These are phyloP conservation scores for Sphagnum tenellum DNA, from an alignment of 225 moss, liverwort and hornwort species.

Conservation along the genomic window DNA sequence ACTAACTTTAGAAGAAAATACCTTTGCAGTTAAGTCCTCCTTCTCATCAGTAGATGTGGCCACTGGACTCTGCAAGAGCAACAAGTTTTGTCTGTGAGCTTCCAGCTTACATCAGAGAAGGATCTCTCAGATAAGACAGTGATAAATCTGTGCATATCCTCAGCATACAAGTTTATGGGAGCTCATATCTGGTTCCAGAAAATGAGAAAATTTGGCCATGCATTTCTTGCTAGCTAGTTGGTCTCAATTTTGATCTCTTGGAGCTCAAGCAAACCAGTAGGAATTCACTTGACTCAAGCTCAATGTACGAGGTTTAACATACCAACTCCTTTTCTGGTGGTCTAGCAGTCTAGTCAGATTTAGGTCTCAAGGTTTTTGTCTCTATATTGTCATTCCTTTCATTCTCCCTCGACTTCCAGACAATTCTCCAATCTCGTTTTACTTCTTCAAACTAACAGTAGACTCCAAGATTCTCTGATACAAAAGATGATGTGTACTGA, in stretches of 20 bases:
- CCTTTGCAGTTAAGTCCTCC: conserved; percentile 54
- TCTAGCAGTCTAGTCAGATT: too few species aligned
- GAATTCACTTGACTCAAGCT: too few species aligned
- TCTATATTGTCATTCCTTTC: too few species aligned
- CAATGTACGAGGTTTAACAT: too few species aligned
- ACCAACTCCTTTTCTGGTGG: too few species aligned
- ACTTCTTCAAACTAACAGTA: too few species aligned
- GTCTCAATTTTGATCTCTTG: conserved; percentile 15
- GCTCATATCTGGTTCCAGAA: neutral
- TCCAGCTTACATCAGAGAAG: neutral
- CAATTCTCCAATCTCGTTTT: too few species aligned
- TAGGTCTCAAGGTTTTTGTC: too few species aligned
- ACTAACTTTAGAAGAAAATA: conserved; percentile 1
- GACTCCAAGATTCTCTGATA: too few species aligned
- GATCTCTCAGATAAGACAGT: neutral
- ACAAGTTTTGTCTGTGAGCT: too few species aligned
- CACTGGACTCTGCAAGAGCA: conserved; percentile 26
- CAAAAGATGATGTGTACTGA: too few species aligned
- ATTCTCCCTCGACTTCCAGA: too few species aligned
- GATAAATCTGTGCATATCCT: neutral
- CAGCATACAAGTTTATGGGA: neutral
- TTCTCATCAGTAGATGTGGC: conserved; percentile 39
- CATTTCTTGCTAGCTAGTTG: conserved; percentile 16
- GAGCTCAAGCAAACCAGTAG: conserved; percentile 10
- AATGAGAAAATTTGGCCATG: neutral